phyloP scores from a whole-genome alignment of 2,329 filamentous ascomycete genomes.

The Volutella citrinella region DNA sequence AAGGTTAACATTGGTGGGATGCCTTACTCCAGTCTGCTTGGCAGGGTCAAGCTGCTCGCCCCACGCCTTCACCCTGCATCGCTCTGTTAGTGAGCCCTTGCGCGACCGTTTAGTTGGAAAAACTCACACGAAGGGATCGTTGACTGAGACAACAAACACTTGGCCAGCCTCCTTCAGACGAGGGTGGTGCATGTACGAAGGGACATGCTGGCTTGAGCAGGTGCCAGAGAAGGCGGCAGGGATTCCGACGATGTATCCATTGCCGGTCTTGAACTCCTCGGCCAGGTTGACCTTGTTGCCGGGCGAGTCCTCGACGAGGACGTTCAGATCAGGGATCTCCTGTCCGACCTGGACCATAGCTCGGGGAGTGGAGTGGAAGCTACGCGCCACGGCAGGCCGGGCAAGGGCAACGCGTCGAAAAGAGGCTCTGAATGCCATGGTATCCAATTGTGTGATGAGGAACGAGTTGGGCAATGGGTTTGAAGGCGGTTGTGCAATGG shows the following conservation, averaged over 20 bases:
- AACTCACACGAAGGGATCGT: slow-evolving; percentile 89
- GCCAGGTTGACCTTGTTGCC: slow-evolving; percentile 88
- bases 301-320: slow-evolving; percentile 80
- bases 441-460: slow-evolving; percentile 3
- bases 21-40: slow-evolving; percentile 70
- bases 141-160: slow-evolving; percentile 89
- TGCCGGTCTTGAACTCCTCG: slow-evolving; percentile 66
- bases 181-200: slow-evolving; percentile 79
- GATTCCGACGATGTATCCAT: slow-evolving; percentile 81
- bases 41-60: slow-evolving; percentile 71
- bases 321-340: slow-evolving; percentile 70
- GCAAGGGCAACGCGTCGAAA: slow-evolving; percentile 31
- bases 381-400: slow-evolving; percentile 29
- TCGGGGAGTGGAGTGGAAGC: slow-evolving; percentile 64
- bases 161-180: slow-evolving; percentile 76
- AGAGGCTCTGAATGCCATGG: slow-evolving; percentile 37
- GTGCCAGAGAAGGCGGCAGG: slow-evolving; percentile 70
- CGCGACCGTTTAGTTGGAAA: not conserved
- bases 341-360: slow-evolving; percentile 75
- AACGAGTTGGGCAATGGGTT: slow-evolving; percentile 7
- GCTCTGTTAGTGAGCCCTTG: slow-evolving; percentile 7
- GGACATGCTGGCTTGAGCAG: slow-evolving; percentile 68
- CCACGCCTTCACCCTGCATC: slow-evolving; percentile 83
- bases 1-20: not conserved
- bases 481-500: slow-evolving; percentile 7